phyloP scores from a whole-genome alignment of 768 basidiomycete species.

The Leccinum variicolor region DNA sequence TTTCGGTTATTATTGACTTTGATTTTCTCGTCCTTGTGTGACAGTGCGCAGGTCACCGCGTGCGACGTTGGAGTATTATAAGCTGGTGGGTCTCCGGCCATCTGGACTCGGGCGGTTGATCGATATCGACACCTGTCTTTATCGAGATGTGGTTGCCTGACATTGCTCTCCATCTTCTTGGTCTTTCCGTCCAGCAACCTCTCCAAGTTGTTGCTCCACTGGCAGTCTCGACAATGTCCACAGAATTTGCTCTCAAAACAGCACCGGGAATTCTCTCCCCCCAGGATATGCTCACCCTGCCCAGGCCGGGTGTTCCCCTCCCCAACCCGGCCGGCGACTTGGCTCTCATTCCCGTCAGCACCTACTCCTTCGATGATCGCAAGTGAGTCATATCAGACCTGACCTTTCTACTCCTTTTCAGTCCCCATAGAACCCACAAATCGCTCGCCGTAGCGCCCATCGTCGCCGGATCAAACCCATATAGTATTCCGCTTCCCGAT shows the following conservation, averaged over 20 bases:
- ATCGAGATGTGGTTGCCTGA: not conserved
- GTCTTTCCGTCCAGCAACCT: conserved; percentile 54
- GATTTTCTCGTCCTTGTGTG: not conserved
- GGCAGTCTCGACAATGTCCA: conserved; percentile 28
- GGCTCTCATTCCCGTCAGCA: conserved; percentile 60
- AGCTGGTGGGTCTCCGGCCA: not conserved
- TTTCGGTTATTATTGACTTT: not conserved
- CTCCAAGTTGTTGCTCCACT: conserved; percentile 21
- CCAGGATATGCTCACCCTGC: conserved; percentile 64
- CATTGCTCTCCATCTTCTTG: conserved; percentile 35
- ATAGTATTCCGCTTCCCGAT: conserved; percentile 58
- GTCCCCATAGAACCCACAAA: conserved; percentile 59
- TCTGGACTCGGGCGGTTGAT: not conserved
- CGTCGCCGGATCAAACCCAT: conserved; percentile 44
- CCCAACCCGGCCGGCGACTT: conserved; percentile 69
- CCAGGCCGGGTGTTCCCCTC: conserved; percentile 62
- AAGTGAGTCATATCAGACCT: conserved; percentile 46
- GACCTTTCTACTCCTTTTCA: not conserved
- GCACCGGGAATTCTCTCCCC: conserved; percentile 64
- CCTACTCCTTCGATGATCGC: conserved; percentile 70
- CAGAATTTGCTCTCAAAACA: conserved; percentile 57
- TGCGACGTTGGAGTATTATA: not conserved
- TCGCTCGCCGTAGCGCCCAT: conserved; percentile 61
- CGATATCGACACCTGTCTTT: not conserved
- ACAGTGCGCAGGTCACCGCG: not conserved